Evolutionary conservation across 73 alveolate genomes (phyloP).

Genomic region (Tetrahymena elliotti): DNA sequence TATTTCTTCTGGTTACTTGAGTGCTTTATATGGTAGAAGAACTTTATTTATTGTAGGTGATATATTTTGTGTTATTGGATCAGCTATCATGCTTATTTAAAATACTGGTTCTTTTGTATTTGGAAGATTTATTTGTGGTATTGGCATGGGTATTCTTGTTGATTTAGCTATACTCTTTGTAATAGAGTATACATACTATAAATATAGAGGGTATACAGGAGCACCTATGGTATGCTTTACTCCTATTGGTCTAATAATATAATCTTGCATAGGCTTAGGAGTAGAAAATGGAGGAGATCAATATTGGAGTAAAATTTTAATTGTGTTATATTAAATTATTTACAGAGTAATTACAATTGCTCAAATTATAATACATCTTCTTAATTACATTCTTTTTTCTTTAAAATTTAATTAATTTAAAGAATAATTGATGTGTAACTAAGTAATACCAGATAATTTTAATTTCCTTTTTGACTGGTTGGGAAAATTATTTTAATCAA

Average conservation of each 20-base stretch:
- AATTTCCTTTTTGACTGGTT: neutral
- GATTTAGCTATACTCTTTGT: neutral
- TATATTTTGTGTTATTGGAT: neutral
- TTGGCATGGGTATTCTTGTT: neutral
- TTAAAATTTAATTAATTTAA: neutral
- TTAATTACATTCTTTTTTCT: neutral
- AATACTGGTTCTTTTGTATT: neutral
- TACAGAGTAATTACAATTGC: neutral
- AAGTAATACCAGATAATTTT: neutral
- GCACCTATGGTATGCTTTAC: slow-evolving; percentile 1
- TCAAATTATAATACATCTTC: too few relatives aligned
- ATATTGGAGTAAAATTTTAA: neutral
- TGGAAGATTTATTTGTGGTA: neutral
- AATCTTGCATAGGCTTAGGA: neutral
- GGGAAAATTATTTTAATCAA: too few relatives aligned
- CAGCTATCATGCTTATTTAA: neutral
- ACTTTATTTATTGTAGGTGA: neutral
- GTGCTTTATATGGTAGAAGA: neutral
- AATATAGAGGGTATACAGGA: neutral
- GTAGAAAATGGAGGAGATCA: neutral
- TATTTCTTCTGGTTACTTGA: neutral
- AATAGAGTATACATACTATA: neutral
- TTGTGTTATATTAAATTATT: too few relatives aligned
- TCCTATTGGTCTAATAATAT: neutral
- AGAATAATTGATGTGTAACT: neutral